Evolutionary conservation across 148 eudicot genomes (phyloP), one percentile per base, ranked within the genome.

Genomic region (Camellia granthamiana): DNA sequence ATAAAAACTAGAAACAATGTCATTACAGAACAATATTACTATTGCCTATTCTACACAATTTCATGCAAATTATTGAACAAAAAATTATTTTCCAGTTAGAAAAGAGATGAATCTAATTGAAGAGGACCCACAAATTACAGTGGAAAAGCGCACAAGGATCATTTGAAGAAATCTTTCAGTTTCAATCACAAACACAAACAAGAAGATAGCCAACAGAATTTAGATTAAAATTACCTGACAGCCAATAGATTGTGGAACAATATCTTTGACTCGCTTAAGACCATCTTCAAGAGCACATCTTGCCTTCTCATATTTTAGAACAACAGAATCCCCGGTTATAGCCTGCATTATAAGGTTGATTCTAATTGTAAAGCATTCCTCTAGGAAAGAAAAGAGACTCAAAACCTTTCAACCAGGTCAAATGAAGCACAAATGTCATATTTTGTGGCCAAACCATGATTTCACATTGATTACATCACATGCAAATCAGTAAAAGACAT

Each of bases 261-360:
- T 92, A 83, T 93, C 94, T 83, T 92, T 96, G 78, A 96, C 99
- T 51, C 92, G 87, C 80, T 81, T 89, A 70, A 96, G 90, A 79
- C 98, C 86, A 78, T 92, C 98, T 83, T 84, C 82, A 81, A 96
- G 95, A 73, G 91, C 90, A 78, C 88, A 85, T 87, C 94, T 91
- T 69, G 94, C 90, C 89, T 85, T 96, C 82, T 96, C 99, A 85
- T 92, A 93, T 84, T 96, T 96, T 79, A 89, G 81, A 79, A 92
- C 90, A 81, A 96, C 81, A 63, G 99, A 91, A 78, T 96, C 98
- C 69, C 98, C 99, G 3, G 99, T 96, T 72, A 93, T 93, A 52
- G 99, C 99, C 99, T 96, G 87, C 67, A 90, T 78, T 7, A 69
- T 83, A 81, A 14, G 38, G 66, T 87, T 58, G 49, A 10, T 76